Base-by-base conservation (phyloP, 257 asterid genomes). In the Ophiorrhiza pumila region DNA sequence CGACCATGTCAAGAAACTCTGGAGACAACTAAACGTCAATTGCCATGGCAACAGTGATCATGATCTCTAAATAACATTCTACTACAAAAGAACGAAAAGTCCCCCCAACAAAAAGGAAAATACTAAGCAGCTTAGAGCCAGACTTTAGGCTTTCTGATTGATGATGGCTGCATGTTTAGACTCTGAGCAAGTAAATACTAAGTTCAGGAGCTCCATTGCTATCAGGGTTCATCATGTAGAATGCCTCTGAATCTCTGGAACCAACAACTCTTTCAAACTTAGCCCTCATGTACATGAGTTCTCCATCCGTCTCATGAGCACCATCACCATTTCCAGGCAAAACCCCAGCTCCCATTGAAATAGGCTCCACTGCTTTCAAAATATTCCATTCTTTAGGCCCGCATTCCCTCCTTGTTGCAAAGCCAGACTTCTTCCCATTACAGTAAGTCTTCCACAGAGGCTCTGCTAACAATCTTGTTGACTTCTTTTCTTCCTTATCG, bases 191-290 rank as follows among this genome's bases (percentile, higher is more conserved):
- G 69, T 87, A 87, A 76, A 87, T 76, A 32, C 88, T 85, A 63
- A 87, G 89, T 68, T 87, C 92, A 71, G 92, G 86, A 45, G 88
- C 85, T 25, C 86, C 86, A 72, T 83, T 76, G 58, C 78, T 78
- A 75, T 87, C 92, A 60, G 92, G 92, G 45, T 87, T 85, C 83
- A 87, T 80, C 92, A 87, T 87, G 50, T 87, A 87, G 60, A 87
- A 81, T 22, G 92, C 92, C 77, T 87, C 92, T 0, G 88, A 87
- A 81, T 85, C 89, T 65, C 81, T 63, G 4, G 88, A 83, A 29
- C 92, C 92, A 45, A 85, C 83, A 37, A 87, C 89, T 69, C 89
- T 87, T 65, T 87, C 92, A 71, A 87, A 87, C 65, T 85, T 87
- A 0, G 88, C 87, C 66, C 92, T 87, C 89, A 87, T 83, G 57